These are phyloP conservation scores for Candida namnaoensis DNA, from an alignment of 805 yeast species.

Conservation along the genomic window DNA sequence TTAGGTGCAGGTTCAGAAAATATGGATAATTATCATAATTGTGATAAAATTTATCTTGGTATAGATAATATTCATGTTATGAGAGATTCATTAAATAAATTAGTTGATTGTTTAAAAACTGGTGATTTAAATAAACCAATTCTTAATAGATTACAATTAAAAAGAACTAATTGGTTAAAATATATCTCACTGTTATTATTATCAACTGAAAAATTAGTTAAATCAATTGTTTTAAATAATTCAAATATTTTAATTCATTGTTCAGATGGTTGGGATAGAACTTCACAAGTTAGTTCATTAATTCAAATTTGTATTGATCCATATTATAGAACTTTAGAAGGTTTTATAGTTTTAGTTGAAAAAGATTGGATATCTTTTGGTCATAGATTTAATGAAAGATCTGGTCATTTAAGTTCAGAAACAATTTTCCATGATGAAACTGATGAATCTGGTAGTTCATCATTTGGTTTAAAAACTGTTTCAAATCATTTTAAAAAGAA, in stretches of 20 bases:
- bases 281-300: conserved; percentile 80
- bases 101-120: conserved; percentile 56
- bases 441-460: conserved; percentile 18
- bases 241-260: conserved; percentile 87
- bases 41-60: conserved; percentile 72
- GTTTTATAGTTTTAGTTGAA: conserved; percentile 78
- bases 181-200: conserved; percentile 60
- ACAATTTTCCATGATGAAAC: conserved; percentile 34
- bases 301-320: conserved; percentile 88
- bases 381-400: conserved; percentile 77
- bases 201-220: conserved; percentile 69
- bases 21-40: conserved; percentile 73
- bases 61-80: conserved; percentile 94
- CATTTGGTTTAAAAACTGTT: conserved; percentile 36
- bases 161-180: conserved; percentile 73
- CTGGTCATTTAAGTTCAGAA: conserved; percentile 62
- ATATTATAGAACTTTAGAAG: conserved; percentile 77
- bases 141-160: conserved; percentile 46
- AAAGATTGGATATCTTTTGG: conserved; percentile 97
- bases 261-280: conserved; percentile 98
- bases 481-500: conserved; percentile 42
- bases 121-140: conserved; percentile 48
- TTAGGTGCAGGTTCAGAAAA: conserved; percentile 97
- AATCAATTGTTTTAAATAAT: conserved; percentile 74
- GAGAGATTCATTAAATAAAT: conserved; percentile 69